These are phyloP conservation scores for Zostera marina DNA, from an alignment of 116 monocot species.

Conservation along the genomic window DNA sequence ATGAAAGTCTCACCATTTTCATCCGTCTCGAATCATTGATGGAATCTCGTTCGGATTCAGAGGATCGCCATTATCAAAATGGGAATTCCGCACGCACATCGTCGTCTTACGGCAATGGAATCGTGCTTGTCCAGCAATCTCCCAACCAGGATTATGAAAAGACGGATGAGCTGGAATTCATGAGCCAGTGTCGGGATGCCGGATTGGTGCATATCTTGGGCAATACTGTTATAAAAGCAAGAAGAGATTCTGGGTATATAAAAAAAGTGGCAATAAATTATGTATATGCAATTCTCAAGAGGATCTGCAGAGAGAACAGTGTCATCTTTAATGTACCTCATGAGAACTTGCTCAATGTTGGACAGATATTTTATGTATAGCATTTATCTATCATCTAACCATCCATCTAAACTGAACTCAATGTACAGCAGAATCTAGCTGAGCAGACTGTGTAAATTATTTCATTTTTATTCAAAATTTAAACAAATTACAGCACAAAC, in stretches of 20 bases:
- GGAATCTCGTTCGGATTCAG: slow-evolving; percentile 75
- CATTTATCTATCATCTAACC: no score
- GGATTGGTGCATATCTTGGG: slow-evolving; percentile 90
- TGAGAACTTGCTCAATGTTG: slow-evolving; percentile 82
- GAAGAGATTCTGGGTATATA: slow-evolving; percentile 31
- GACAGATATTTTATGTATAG: slow-evolving; percentile 83
- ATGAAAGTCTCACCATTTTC: slow-evolving; percentile 34
- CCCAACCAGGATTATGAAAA: no score
- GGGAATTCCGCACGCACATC: no score
- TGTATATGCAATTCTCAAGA: slow-evolving; percentile 59
- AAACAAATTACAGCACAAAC: no score
- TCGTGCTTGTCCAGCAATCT: no score
- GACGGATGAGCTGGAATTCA: slow-evolving; percentile 36
- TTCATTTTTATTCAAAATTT: no score
- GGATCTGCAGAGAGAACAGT: slow-evolving; percentile 71
- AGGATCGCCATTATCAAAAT: neutral
- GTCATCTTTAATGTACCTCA: slow-evolving; percentile 75
- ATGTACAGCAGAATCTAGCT: no score
- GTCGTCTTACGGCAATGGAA: no score
- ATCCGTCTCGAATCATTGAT: slow-evolving; percentile 72
- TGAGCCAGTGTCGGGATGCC: slow-evolving; percentile 37
- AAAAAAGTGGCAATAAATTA: slow-evolving; percentile 62
- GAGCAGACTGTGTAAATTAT: no score
- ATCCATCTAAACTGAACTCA: no score
- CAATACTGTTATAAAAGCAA: slow-evolving; percentile 58